phyloP scores from a whole-genome alignment of 495 filamentous ascomycete species.

The Choiromyces venosus region DNA sequence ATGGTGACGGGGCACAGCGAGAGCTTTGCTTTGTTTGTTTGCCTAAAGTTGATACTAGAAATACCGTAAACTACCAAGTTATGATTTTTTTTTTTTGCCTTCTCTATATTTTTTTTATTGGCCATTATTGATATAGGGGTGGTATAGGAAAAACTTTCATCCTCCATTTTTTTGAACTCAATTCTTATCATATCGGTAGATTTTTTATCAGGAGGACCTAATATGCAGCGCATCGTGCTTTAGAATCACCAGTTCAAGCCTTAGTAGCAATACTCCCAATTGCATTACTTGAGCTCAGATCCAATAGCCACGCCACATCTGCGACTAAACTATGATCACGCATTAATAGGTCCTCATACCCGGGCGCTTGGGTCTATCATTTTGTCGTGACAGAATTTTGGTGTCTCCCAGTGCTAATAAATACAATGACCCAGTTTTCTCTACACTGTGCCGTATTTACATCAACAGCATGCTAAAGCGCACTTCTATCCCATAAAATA shows the following conservation, averaged over 20 bases:
- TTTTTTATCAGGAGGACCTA: neutral
- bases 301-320: neutral
- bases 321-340: neutral
- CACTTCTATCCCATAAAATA: neutral
- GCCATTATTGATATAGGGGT: neutral
- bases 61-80: neutral
- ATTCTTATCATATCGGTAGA: neutral
- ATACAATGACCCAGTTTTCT: neutral
- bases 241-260: neutral
- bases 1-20: neutral
- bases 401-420: neutral
- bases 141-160: neutral
- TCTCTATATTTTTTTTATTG: neutral
- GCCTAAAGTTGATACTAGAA: neutral
- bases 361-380: neutral
- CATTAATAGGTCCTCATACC: neutral
- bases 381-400: neutral
- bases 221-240: neutral
- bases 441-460: neutral
- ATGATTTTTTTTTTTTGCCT: neutral
- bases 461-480: neutral
- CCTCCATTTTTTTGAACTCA: neutral
- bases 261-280: neutral
- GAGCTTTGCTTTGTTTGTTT: neutral
- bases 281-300: neutral